A percentile compares a stretch with the other conserved stretches of the same genome.
Evolutionary conservation across 1,139 yeast genomes (phyloP).

Genomic region (Candida glucosophila): DNA sequence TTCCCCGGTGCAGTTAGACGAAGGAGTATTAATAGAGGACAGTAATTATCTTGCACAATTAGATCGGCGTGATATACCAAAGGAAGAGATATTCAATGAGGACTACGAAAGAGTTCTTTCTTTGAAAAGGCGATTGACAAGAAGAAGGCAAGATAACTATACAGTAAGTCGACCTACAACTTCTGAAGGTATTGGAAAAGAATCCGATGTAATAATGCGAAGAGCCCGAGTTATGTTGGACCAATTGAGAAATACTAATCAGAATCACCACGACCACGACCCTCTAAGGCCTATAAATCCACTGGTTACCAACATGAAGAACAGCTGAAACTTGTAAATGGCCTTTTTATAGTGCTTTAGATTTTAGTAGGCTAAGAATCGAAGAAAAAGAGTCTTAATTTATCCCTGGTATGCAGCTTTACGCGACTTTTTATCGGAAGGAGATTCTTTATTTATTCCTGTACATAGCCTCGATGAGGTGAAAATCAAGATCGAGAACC

Average conservation of each 20-base stretch:
- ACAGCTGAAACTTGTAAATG: too few species aligned
- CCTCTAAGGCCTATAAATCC: too few species aligned
- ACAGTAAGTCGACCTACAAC: neutral
- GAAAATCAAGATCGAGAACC: too few species aligned
- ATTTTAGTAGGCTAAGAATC: neutral
- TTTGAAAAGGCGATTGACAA: constrained; percentile 31
- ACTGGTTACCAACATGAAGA: too few species aligned
- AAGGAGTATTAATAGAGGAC: constrained; percentile 5
- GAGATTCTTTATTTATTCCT: too few species aligned
- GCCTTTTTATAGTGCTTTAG: neutral
- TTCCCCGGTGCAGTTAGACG: constrained; percentile 11
- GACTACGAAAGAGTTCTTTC: constrained; percentile 35
- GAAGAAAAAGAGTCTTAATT: neutral
- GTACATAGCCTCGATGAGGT: too few species aligned
- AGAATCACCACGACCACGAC: too few species aligned
- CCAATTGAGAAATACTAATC: constrained; percentile 23
- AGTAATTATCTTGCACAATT: too few species aligned
- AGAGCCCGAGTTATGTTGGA: constrained; percentile 38
- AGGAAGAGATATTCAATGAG: constrained; percentile 1
- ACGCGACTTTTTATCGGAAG: too few species aligned
- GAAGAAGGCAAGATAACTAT: constrained; percentile 16
- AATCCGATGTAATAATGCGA: constrained; percentile 21
- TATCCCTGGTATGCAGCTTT: too few species aligned
- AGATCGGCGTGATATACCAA: constrained; percentile 1
- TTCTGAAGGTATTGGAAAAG: constrained; percentile 7